Evolutionary conservation across 2,329 filamentous ascomycete species (phyloP).

Genomic region (Drechslerella stenobrocha): DNA sequence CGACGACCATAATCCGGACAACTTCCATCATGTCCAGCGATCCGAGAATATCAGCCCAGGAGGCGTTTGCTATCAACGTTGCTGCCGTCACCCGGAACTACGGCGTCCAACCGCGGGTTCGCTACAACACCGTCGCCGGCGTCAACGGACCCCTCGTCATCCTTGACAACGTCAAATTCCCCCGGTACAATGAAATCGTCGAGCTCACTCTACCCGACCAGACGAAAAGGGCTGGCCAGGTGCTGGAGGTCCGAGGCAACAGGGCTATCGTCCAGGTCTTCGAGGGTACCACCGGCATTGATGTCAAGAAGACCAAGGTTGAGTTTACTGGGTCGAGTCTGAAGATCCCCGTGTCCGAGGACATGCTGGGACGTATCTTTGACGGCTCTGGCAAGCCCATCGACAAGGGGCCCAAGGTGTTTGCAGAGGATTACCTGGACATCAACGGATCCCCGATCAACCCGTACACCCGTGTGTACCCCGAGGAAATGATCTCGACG

Average conservation of each 20-base stretch:
- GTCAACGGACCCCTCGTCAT: constrained; percentile 98
- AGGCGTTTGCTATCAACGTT: constrained; percentile 53
- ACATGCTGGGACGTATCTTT: constrained; percentile 99
- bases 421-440: constrained; percentile 96
- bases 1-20: constrained; percentile 26
- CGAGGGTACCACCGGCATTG: constrained; percentile 93
- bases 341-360: constrained; percentile 98
- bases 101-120: constrained; percentile 69
- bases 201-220: constrained; percentile 94
- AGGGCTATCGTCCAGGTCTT: constrained; percentile 97
- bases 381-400: constrained; percentile 94
- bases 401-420: constrained; percentile 97
- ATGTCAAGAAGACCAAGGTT: constrained; percentile 92
- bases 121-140: constrained; percentile 98
- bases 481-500: constrained; percentile 99
- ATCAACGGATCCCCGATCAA: constrained; percentile 99
- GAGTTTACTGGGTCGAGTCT: constrained; percentile 96
- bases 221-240: constrained; percentile 87
- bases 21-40: constrained; percentile 42
- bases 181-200: constrained; percentile 92
- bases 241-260: constrained; percentile 94
- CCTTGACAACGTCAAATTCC: constrained; percentile 89
- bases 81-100: constrained; percentile 53
- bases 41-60: constrained; percentile 51
- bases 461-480: constrained; percentile 95